These are phyloP conservation scores for Podospora comata DNA, from an alignment of 495 filamentous ascomycete species.

Conservation along the genomic window DNA sequence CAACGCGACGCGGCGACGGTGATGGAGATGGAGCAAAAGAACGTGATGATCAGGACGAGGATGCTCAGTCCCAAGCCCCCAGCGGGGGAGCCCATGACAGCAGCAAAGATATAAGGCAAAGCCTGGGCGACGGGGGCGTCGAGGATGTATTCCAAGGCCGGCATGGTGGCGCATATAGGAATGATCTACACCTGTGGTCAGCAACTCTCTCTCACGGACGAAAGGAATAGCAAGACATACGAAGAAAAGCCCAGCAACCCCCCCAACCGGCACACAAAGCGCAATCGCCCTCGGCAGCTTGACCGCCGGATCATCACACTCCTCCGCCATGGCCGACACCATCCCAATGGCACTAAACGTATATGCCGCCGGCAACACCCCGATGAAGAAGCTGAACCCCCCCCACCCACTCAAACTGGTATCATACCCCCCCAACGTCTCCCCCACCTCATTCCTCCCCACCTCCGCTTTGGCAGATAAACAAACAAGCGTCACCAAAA, in stretches of 20 bases:
- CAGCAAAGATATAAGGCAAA: conserved; percentile 56
- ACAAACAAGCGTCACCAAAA: conserved; percentile 52
- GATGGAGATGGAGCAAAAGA: conserved; percentile 58
- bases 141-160: conserved; percentile 49
- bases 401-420: conserved; percentile 52
- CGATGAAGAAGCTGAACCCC: conserved; percentile 52
- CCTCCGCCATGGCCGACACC: conserved; percentile 57
- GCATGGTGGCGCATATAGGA: conserved; percentile 62
- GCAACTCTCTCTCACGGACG: background rate
- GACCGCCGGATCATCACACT: conserved; percentile 52
- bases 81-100: conserved; percentile 54
- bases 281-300: conserved; percentile 60
- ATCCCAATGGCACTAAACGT: conserved; percentile 60
- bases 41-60: conserved; percentile 65
- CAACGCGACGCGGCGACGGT: conserved; percentile 58
- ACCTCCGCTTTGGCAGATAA: conserved; percentile 55
- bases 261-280: conserved; percentile 56
- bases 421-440: conserved; percentile 50
- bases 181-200: conserved; percentile 36
- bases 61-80: conserved; percentile 73
- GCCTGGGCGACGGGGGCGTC: conserved; percentile 56
- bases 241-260: conserved; percentile 59
- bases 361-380: conserved; percentile 52
- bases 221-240: conserved; percentile 31
- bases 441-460: conserved; percentile 43